Conservation (phyloP, 1,284 basidiomycete genomes). For the Rhodotorula sp. region DNA sequence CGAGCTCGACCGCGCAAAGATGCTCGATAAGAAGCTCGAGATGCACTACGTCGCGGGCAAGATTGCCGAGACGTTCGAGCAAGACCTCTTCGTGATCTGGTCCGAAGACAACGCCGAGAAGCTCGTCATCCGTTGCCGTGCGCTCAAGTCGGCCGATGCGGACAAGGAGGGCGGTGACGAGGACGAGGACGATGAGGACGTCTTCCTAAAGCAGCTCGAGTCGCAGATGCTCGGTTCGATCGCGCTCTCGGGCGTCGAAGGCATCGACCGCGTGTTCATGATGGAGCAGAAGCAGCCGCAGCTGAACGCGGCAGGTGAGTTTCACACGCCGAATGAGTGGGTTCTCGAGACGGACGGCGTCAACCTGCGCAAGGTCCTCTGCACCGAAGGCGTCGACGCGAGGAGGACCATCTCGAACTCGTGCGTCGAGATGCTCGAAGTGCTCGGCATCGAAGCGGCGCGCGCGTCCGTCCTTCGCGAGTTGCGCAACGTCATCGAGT, state of each 20-base stretch:
- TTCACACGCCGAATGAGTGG: conserved; percentile 72
- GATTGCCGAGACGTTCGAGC: conserved; percentile 92
- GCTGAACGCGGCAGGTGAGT: conserved; percentile 56
- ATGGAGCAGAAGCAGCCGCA: conserved; percentile 77
- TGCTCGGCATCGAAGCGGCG: conserved; percentile 97
- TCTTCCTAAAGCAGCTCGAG: conserved; percentile 93
- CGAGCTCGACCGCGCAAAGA: conserved; percentile 93
- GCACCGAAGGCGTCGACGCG: conserved; percentile 91
- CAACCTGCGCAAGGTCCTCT: conserved; percentile 91
- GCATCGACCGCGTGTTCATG: conserved; percentile 91
- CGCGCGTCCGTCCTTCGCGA: conserved; percentile 91
- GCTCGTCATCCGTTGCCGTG: conserved; percentile 91
- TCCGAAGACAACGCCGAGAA: conserved; percentile 98
- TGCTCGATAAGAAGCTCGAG: conserved; percentile 93
- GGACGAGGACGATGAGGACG: conserved; percentile 91
- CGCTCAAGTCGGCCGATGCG: conserved; percentile 54
- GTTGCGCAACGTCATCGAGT: conserved; percentile 90
- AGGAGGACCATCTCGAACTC: conserved; percentile 93
- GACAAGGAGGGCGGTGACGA: conserved; percentile 75
- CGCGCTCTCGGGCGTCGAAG: conserved; percentile 85
- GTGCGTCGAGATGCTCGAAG: conserved; percentile 91
- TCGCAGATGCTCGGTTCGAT: conserved; percentile 97
- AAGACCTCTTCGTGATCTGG: conserved; percentile 97
- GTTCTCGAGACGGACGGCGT: conserved; percentile 96
- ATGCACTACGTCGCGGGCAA: conserved; percentile 94